Evolutionary conservation across 2,329 filamentous ascomycete species (phyloP).

Genomic region (Phaeosphaeriaceae sp.): DNA sequence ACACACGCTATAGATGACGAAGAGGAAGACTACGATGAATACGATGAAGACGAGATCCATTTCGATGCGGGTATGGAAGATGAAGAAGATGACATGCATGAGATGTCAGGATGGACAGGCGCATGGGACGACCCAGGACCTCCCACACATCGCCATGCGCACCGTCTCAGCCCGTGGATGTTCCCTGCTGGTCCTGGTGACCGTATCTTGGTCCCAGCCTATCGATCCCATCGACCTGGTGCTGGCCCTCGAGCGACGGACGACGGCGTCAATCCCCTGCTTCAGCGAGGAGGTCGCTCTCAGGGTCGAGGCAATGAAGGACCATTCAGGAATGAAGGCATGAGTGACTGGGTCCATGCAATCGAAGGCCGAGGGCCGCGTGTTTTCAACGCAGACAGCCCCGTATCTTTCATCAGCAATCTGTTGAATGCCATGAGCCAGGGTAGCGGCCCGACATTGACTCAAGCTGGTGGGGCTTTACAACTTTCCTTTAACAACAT

Average conservation of each 20-base stretch:
- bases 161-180: conserved; percentile 65
- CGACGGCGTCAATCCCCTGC: conserved; percentile 85
- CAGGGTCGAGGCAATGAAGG: conserved; percentile 32
- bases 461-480: conserved; percentile 54
- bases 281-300: conserved; percentile 66
- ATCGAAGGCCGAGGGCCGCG: conserved; percentile 57
- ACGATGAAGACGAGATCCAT: conserved; percentile 70
- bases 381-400: conserved; percentile 55
- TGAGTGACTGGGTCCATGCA: conserved; percentile 61
- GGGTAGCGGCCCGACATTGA: conserved; percentile 39
- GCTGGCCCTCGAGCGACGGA: conserved; percentile 67
- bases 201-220: conserved; percentile 50
- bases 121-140: conserved; percentile 54
- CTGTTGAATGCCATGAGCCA: conserved; percentile 63
- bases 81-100: conserved; percentile 51
- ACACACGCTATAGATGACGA: conserved; percentile 52
- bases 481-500: conserved; percentile 59
- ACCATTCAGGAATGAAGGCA: conserved; percentile 45
- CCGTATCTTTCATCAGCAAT: conserved; percentile 64
- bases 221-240: conserved; percentile 62
- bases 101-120: conserved; percentile 59
- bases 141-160: conserved; percentile 56
- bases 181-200: conserved; percentile 63
- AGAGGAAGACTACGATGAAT: conserved; percentile 68
- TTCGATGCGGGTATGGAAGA: conserved; percentile 60